phyloP scores from a whole-genome alignment of 495 filamentous ascomycete genomes.

The Podospora fimiseda region DNA sequence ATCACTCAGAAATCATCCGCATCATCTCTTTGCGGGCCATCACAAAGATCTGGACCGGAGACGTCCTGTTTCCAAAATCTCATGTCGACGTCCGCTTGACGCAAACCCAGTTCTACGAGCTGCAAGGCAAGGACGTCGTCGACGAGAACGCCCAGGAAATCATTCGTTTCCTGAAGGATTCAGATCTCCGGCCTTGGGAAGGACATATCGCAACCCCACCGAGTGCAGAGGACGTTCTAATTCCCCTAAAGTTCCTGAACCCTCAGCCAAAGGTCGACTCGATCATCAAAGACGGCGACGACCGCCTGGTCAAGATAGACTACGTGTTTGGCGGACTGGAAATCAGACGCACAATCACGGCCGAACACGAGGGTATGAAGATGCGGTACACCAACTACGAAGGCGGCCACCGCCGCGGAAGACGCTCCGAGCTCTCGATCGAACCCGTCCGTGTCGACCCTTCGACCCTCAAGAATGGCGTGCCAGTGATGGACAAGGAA shows the following conservation, averaged over 20 bases:
- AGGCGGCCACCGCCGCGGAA: conserved; percentile 36
- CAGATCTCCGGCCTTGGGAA: conserved; percentile 28
- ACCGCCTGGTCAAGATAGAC: conserved; percentile 23
- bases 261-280: neutral
- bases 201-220: conserved; percentile 34
- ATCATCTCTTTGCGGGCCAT: conserved; percentile 20
- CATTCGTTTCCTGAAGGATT: conserved; percentile 30
- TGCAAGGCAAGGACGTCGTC: conserved; percentile 15
- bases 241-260: conserved; percentile 28
- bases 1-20: conserved; percentile 20
- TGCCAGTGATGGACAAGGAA: too few relatives aligned
- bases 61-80: conserved; percentile 31
- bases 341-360: conserved; percentile 29
- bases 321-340: conserved; percentile 46
- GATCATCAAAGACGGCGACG: neutral
- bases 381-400: conserved; percentile 42
- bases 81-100: conserved; percentile 36
- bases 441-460: too few relatives aligned
- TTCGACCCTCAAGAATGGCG: too few relatives aligned
- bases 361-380: conserved; percentile 31
- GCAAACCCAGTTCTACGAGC: conserved; percentile 27
- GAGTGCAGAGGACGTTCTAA: conserved; percentile 25
- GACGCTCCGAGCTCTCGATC: conserved; percentile 40
- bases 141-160: conserved; percentile 21
- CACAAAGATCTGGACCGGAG: conserved; percentile 7